Conservation (phyloP, 371 early-diverging fungal genomes). For the Syncephalastrum contaminatum region DNA sequence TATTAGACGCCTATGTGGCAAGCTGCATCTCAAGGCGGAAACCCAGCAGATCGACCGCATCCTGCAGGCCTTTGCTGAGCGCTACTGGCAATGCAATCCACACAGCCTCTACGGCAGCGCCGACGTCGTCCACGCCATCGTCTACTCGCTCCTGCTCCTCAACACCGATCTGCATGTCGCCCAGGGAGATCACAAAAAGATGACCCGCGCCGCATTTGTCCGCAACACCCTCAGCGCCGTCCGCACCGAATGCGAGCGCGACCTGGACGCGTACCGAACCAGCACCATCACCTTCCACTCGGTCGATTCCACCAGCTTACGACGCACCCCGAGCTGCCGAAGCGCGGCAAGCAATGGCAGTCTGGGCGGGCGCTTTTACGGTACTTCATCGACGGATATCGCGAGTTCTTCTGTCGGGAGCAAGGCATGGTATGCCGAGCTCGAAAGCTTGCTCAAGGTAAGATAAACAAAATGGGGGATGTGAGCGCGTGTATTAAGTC, state of each 20-base stretch:
- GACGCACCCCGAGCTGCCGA: constrained; percentile 16
- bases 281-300: constrained; percentile 18
- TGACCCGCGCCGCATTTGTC: constrained; percentile 64
- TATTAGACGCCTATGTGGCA: constrained; percentile 62
- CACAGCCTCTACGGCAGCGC: constrained; percentile 50
- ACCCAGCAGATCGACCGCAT: constrained; percentile 91
- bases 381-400: constrained; percentile 11
- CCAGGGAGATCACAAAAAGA: constrained; percentile 60
- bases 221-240: constrained; percentile 59
- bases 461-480: neutral
- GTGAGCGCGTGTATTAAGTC: neutral
- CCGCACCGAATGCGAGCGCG: constrained; percentile 34
- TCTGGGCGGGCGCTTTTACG: constrained; percentile 3
- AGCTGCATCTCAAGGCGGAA: constrained; percentile 84
- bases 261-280: constrained; percentile 10
- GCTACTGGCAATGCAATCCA: constrained; percentile 84
- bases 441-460: constrained; percentile 37
- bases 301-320: constrained; percentile 11
- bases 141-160: constrained; percentile 83
- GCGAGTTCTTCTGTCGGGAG: constrained; percentile 5
- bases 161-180: constrained; percentile 94
- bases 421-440: constrained; percentile 36
- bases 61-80: constrained; percentile 71
- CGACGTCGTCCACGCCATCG: constrained; percentile 84
- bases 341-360: constrained; percentile 12